Evolutionary conservation across 306 rosid genomes (phyloP), one percentile per base, ranked within the genome.

Genomic region (Cicer cuneatum): DNA sequence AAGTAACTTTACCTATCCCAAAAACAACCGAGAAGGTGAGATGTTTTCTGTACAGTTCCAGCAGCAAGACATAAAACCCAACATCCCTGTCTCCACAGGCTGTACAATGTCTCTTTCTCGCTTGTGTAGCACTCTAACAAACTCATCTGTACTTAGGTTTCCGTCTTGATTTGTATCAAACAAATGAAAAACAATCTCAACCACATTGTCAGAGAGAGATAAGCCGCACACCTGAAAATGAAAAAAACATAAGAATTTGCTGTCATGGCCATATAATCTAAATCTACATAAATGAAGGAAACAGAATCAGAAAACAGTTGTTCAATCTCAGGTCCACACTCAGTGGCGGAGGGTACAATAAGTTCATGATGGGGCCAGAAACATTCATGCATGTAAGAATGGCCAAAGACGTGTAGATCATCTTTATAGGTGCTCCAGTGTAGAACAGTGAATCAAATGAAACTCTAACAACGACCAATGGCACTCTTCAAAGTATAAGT

Each of bases 161-260:
- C 95, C 96, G 59, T 92, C 99, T 39, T 61, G 21, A 53, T 94
- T 94, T 5, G 86, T 40, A 76, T 94, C 99, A 14, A 94, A 94
- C 79, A 92, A 71, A 72, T 86, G 90, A 72, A 88, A 94, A 54
- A 94, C 85, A 57, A 94, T 86, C 38, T 88, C 87, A 29, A 92
- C 83, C 78, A 92, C 89, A 13, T 74, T 77, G 78, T 85, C 86
- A 1, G 89, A 82, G 54, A 94, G 88, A 81, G 85, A 51, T 7
- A 87, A 12, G 75, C 88, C 88, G 0, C 99, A 94, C 2, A 90
- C 96, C 99, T 94, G 89, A 59, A 68, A 66, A 74, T 62, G 58
- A 78, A 81, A 52, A 58, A 57, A 68, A 64, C 62, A 51, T 29
- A 61, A 24, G 64, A 71, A 49, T 45, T 71, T 21, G 21, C 74